Percentiles rank a stretch among this genome's conserved stretches.
Conservation (phyloP, 192 early-diverging fungal genomes). For the Umbelopsis sp. region DNA sequence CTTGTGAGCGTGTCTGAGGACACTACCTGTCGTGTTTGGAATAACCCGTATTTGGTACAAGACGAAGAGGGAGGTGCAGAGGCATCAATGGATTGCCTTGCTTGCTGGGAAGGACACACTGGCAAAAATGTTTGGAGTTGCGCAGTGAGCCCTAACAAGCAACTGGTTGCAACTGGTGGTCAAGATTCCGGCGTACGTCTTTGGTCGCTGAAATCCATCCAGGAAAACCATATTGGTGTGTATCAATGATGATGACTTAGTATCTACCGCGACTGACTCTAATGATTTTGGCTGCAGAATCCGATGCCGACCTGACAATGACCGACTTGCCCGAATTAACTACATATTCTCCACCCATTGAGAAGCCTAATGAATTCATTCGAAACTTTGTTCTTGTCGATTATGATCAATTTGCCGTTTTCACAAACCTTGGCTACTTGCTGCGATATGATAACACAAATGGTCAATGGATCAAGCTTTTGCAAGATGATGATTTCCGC, state of each 20-base stretch:
- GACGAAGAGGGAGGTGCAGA: slow-evolving; percentile 26
- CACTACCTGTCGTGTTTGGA: slow-evolving; percentile 81
- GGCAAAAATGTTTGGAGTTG: slow-evolving; percentile 84
- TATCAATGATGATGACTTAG: neutral
- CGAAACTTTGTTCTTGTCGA: slow-evolving; percentile 52
- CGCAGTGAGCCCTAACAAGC: slow-evolving; percentile 56
- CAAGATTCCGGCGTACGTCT: slow-evolving; percentile 80
- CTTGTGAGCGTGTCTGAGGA: slow-evolving; percentile 80
- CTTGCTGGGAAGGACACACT: slow-evolving; percentile 79
- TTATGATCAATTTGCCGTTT: slow-evolving; percentile 32
- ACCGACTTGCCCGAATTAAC: slow-evolving; percentile 23
- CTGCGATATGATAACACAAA: slow-evolving; percentile 37
- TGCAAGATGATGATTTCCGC: slow-evolving; percentile 42
- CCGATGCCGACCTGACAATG: slow-evolving; percentile 34
- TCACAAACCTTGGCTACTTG: slow-evolving; percentile 54
- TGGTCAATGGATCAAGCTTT: slow-evolving; percentile 26
- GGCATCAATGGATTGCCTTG: slow-evolving; percentile 54
- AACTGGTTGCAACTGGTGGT: slow-evolving; percentile 72
- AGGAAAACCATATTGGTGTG: slow-evolving; percentile 56
- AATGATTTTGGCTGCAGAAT: slow-evolving; percentile 9
- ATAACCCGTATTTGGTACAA: slow-evolving; percentile 40
- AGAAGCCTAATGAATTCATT: slow-evolving; percentile 39
- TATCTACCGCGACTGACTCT: too few species aligned
- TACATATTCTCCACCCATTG: slow-evolving; percentile 24
- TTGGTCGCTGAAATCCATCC: slow-evolving; percentile 64